Evolutionary conservation across 805 yeast species (phyloP).

Genomic region (Candida namnaoensis): DNA sequence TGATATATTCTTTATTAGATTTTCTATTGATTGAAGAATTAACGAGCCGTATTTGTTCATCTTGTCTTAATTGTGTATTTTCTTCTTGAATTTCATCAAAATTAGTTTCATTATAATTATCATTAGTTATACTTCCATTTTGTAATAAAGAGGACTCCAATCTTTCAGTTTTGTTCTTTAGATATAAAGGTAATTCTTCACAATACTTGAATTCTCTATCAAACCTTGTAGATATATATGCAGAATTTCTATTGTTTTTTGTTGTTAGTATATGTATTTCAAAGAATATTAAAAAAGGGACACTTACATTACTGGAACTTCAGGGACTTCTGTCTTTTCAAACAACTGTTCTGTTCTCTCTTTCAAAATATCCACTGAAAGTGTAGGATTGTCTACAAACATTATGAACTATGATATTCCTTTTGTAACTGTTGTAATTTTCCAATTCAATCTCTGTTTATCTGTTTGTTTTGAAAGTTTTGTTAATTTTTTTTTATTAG

Average conservation of each 20-base stretch:
- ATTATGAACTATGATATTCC: too few relatives aligned
- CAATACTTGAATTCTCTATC: constrained; percentile 19
- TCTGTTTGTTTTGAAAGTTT: too few relatives aligned
- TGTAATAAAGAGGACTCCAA: too few relatives aligned
- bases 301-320: too few relatives aligned
- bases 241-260: constrained; percentile 10
- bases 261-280: background rate
- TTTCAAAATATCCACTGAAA: too few relatives aligned
- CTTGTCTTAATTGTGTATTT: constrained; percentile 6
- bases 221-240: constrained; percentile 19
- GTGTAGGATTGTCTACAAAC: too few relatives aligned
- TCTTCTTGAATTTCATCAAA: constrained; percentile 5
- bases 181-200: constrained; percentile 18
- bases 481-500: too few relatives aligned
- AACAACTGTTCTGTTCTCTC: constrained; percentile 7
- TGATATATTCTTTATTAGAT: constrained; percentile 9
- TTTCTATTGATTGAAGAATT: background rate
- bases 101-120: background rate
- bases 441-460: too few relatives aligned
- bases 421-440: too few relatives aligned
- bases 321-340: background rate
- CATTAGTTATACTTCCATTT: constrained; percentile 1
- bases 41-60: constrained; percentile 13
- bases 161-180: constrained; percentile 10
- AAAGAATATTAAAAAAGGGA: background rate